Percentiles rank a stretch among this genome's conserved stretches.
phyloP scores from a whole-genome alignment of 352 stramenopile species.

The Globisporangium recalcitrans region DNA sequence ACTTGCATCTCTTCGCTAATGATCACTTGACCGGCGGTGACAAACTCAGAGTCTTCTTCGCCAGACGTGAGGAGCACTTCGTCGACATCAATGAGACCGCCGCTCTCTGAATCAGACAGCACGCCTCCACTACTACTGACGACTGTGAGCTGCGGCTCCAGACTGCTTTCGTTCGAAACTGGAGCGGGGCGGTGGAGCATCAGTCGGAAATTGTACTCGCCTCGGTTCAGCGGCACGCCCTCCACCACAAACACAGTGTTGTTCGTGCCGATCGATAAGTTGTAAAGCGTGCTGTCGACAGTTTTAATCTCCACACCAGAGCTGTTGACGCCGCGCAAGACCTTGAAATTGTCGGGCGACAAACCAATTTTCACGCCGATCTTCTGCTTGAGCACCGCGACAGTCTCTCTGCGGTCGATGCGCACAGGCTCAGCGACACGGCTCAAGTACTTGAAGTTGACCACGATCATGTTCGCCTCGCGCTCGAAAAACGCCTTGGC shows the following conservation, averaged over 20 bases:
- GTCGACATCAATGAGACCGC: conserved; percentile 52
- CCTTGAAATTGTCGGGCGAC: conserved; percentile 56
- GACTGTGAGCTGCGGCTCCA: conserved; percentile 24
- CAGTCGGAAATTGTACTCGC: conserved; percentile 76
- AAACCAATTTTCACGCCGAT: conserved; percentile 49
- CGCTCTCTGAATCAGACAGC: conserved; percentile 16
- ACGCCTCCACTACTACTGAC: background rate
- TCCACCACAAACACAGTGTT: conserved; percentile 61
- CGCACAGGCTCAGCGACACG: conserved; percentile 40
- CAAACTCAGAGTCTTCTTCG: conserved; percentile 51
- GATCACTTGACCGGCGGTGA: conserved; percentile 53
- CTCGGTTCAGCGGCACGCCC: conserved; percentile 55
- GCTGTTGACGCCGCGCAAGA: conserved; percentile 64
- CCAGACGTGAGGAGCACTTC: conserved; percentile 48
- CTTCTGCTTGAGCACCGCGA: conserved; percentile 48
- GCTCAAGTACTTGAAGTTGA: conserved; percentile 67
- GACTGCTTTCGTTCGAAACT: background rate
- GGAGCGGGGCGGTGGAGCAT: conserved; percentile 44
- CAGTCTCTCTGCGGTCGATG: conserved; percentile 71
- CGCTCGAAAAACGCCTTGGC: conserved; percentile 68
- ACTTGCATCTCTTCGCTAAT: conserved; percentile 75
- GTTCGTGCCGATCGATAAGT: conserved; percentile 67
- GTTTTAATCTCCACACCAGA: conserved; percentile 77
- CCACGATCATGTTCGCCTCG: conserved; percentile 71
- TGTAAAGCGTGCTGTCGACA: conserved; percentile 69